phyloP scores from a whole-genome alignment of 108 stramenopile genomes.

The Skeletonema potamos region DNA sequence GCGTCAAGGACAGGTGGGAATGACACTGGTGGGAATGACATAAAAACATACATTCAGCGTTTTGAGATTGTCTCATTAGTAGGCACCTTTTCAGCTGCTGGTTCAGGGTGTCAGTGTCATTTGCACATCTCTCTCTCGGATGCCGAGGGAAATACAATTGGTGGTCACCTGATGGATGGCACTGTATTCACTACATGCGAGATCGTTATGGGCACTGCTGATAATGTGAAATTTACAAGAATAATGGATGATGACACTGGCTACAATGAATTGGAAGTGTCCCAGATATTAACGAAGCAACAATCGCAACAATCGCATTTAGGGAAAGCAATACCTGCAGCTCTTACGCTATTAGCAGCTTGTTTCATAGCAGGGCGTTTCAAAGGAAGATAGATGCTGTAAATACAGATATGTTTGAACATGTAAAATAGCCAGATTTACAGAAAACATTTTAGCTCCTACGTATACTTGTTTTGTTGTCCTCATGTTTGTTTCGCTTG shows the following conservation, averaged over 20 bases:
- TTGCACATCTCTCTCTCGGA: slow-evolving; percentile 66
- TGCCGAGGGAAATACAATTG: slow-evolving; percentile 55
- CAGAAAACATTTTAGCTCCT: background rate
- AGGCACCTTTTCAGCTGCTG: slow-evolving; percentile 60
- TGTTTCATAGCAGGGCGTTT: slow-evolving; percentile 11
- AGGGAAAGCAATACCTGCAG: background rate
- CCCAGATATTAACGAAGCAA: background rate
- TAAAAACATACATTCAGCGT: slow-evolving; percentile 58
- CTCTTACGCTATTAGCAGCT: slow-evolving; percentile 3
- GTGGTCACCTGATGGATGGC: slow-evolving; percentile 78
- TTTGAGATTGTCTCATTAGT: slow-evolving; percentile 75
- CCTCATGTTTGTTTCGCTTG: background rate
- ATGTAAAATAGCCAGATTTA: background rate
- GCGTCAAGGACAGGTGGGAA: slow-evolving; percentile 28
- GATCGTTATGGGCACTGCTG: slow-evolving; percentile 69
- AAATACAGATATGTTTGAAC: background rate
- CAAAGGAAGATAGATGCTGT: background rate
- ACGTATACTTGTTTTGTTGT: too few species aligned
- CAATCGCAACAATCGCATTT: background rate
- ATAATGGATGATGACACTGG: slow-evolving; percentile 64
- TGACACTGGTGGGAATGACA: slow-evolving; percentile 31
- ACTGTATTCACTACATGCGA: slow-evolving; percentile 76
- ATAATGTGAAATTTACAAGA: slow-evolving; percentile 55
- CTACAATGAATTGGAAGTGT: slow-evolving; percentile 56
- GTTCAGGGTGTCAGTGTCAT: slow-evolving; percentile 54